These are phyloP conservation scores for Rhododendron kiyosumense DNA, from an alignment of 148 eudicot genomes.

Conservation along the genomic window DNA sequence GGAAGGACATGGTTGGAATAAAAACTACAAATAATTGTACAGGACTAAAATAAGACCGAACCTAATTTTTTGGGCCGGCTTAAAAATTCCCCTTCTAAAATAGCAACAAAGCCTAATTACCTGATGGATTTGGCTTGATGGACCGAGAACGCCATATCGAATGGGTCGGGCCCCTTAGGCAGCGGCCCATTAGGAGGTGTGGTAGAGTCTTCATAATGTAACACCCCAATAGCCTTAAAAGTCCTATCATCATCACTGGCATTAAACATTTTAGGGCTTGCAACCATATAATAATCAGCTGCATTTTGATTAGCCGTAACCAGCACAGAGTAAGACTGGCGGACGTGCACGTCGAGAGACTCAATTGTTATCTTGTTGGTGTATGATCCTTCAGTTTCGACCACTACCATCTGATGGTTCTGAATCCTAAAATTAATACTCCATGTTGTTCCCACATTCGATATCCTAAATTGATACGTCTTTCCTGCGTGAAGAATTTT, in stretches of 20 bases:
- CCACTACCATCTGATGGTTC: conserved; percentile 30
- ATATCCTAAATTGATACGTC: conserved; percentile 32
- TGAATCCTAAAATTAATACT: conserved; percentile 38
- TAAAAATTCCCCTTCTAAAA: too few relatives aligned
- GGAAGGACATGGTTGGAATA: too few relatives aligned
- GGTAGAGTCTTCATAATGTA: conserved; percentile 27
- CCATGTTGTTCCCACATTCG: conserved; percentile 28
- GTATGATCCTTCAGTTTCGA: conserved; percentile 43
- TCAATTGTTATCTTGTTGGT: conserved; percentile 26
- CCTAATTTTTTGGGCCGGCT: too few relatives aligned
- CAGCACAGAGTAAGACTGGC: conserved; percentile 41
- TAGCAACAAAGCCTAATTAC: conserved; percentile 2
- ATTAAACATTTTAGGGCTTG: conserved; percentile 16
- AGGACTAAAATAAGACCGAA: too few relatives aligned
- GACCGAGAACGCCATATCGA: conserved; percentile 27
- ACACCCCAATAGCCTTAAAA: conserved; percentile 21
- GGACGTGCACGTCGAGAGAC: conserved; percentile 37
- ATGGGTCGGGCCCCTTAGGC: conserved; percentile 31
- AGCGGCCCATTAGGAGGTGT: conserved; percentile 17
- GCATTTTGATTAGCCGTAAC: conserved; percentile 29
- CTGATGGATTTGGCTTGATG: conserved; percentile 33
- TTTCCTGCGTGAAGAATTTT: conserved; percentile 12
- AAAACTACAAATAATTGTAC: too few relatives aligned
- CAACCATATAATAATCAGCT: conserved; percentile 39
- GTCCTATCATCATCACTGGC: background rate